These are phyloP conservation scores for Tetrahymena borealis DNA, from an alignment of 73 alveolate genomes.

Conservation along the genomic window DNA sequence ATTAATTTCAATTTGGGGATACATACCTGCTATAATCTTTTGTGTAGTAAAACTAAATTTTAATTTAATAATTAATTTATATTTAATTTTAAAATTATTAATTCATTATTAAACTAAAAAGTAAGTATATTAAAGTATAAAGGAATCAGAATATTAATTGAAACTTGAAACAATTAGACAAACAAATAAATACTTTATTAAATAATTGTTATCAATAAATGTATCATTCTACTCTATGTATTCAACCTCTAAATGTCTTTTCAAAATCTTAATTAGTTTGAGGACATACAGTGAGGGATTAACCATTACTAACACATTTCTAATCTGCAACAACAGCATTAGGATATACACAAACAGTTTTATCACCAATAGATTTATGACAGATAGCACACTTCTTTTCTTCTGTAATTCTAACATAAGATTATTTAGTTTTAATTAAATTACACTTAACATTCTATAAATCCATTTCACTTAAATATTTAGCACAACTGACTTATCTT, in stretches of 20 bases:
- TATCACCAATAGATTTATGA: constrained; percentile 35
- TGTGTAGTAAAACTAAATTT: too few relatives aligned
- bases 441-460: constrained; percentile 32
- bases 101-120: too few relatives aligned
- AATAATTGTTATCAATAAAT: too few relatives aligned
- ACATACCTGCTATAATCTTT: too few relatives aligned
- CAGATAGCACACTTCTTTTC: constrained; percentile 46
- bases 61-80: too few relatives aligned
- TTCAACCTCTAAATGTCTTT: constrained; percentile 20
- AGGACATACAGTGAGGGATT: constrained; percentile 31
- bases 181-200: too few relatives aligned
- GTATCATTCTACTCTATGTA: too few relatives aligned
- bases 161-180: too few relatives aligned
- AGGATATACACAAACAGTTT: constrained; percentile 40
- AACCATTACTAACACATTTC: constrained; percentile 26
- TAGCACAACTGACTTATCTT: constrained; percentile 40
- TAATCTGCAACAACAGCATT: constrained; percentile 46
- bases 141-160: too few relatives aligned
- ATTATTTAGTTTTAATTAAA: constrained; percentile 13
- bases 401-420: constrained; percentile 29
- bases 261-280: constrained; percentile 28
- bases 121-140: too few relatives aligned
- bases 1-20: too few relatives aligned
- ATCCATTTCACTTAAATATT: constrained; percentile 38
- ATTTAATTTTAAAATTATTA: too few relatives aligned